phyloP scores from a whole-genome alignment of 73 alveolate species.

The Symbiodinium natans region DNA sequence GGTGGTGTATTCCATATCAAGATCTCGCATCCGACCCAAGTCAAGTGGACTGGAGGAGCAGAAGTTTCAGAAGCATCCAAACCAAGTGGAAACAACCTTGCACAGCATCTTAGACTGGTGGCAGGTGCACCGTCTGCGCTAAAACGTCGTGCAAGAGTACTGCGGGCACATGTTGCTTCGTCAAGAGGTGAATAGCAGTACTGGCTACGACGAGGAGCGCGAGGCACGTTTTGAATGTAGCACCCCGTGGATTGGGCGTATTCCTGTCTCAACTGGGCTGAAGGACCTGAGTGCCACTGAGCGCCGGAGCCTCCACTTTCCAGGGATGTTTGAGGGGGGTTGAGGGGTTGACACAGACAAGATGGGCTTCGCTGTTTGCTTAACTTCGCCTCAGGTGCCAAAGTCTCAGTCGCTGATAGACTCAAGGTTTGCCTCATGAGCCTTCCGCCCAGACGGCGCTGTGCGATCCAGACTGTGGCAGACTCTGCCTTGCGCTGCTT shows the following conservation, averaged over 20 bases:
- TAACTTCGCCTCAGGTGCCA: too few species aligned
- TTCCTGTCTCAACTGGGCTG: too few species aligned
- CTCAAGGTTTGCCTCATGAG: conserved; percentile 50
- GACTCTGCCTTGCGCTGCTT: background rate
- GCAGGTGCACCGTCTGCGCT: conserved; percentile 18
- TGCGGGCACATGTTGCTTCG: background rate
- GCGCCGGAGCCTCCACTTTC: background rate
- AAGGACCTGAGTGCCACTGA: background rate
- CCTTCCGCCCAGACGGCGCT: background rate
- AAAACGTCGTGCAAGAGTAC: background rate
- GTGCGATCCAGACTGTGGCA: background rate
- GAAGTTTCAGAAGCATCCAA: conserved; percentile 57
- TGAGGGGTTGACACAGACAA: too few species aligned
- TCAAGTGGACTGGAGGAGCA: conserved; percentile 23
- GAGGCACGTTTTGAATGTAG: conserved; percentile 7
- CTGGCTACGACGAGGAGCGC: conserved; percentile 57
- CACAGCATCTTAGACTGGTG: conserved; percentile 84
- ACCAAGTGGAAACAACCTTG: conserved; percentile 81
- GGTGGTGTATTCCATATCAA: background rate
- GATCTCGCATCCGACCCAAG: background rate
- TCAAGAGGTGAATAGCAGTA: conserved; percentile 55
- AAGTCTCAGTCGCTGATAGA: conserved; percentile 31
- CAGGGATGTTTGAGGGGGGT: too few species aligned
- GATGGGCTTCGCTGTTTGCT: too few species aligned
- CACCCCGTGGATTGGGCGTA: background rate